A percentile compares a stretch with the other conserved stretches of the same genome.
phyloP scores from a whole-genome alignment of 108 stramenopile species.

The Cyclotella sp. region DNA sequence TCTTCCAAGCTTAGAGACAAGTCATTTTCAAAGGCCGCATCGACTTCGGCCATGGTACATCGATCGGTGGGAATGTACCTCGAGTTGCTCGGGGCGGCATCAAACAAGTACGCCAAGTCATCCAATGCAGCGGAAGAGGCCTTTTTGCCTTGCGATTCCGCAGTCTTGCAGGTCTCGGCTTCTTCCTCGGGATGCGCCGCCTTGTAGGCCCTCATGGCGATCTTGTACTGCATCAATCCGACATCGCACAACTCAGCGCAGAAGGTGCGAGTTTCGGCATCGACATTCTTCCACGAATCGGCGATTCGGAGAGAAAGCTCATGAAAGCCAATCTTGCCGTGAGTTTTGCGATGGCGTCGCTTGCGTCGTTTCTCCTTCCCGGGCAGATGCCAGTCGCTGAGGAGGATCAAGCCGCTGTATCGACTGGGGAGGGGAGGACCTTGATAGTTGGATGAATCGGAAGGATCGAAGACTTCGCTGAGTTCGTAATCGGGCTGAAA shows the following conservation, averaged over 20 bases:
- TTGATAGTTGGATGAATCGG: slow-evolving; percentile 8
- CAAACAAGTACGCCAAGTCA: background rate
- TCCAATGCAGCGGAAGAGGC: no score
- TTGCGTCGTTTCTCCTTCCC: slow-evolving; percentile 29
- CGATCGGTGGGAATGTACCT: background rate
- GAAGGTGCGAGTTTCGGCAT: slow-evolving; percentile 39
- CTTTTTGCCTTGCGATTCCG: background rate
- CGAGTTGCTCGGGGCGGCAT: background rate
- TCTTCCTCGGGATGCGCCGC: background rate
- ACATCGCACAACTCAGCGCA: slow-evolving; percentile 50
- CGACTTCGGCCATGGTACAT: slow-evolving; percentile 8
- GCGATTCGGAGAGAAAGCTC: slow-evolving; percentile 66
- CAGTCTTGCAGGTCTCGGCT: background rate
- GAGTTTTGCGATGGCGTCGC: slow-evolving; percentile 64
- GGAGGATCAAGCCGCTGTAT: slow-evolving; percentile 26
- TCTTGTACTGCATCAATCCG: slow-evolving; percentile 54
- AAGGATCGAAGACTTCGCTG: slow-evolving; percentile 17
- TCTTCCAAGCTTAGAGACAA: background rate
- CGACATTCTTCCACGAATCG: slow-evolving; percentile 49
- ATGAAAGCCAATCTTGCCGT: slow-evolving; percentile 74
- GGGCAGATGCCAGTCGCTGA: slow-evolving; percentile 25
- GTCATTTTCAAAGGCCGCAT: slow-evolving; percentile 8
- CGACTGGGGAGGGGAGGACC: slow-evolving; percentile 30
- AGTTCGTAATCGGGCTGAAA: slow-evolving; percentile 6
- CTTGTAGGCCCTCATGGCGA: slow-evolving; percentile 21